Base-by-base conservation (phyloP, 345 rosid species). In the Brassica cretica region DNA sequence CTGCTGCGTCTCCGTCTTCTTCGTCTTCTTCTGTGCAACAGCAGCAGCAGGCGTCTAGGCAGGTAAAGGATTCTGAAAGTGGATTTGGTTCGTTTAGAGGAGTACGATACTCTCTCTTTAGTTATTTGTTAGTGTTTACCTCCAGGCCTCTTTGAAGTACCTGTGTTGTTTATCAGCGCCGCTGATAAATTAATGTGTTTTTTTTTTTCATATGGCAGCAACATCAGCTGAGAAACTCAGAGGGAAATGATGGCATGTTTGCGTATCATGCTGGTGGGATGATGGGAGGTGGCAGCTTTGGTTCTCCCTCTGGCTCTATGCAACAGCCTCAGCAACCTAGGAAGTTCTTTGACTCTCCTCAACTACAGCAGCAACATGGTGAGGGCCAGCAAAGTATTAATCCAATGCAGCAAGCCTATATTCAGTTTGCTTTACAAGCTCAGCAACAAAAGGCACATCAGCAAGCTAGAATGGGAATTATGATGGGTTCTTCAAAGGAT, bases 1-100 rank as follows among this genome's bases (percentile, higher is more conserved):
- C 98, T 12, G 97, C 97, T 25, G 94, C 98, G n/a, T 90, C 99
- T 64, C 94, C 99, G 10, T 83, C 99, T 46, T 95, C 99, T 5
- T 93, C 99, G 0, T 91, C 99, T 5, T 95, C 99, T 5, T 93
- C 98, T 21, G 97, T 89, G 51, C 92, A 93, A 15, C 87, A 89
- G 41, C 74, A 89, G 0, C 89, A 87, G 19, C 78, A 84, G 14
- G 89, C 86, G 78, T 83, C 93, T 76, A 86, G 92, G 77, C 98
- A 89, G 96, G 96, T 89, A 76, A 58, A 80, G 19, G 35, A 32
- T 79, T 82, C 10, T 58, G 5, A 32, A 19, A 53, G 5, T 53
- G n/a, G 30, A 39, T 11, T 39, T 12, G 2, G 14, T 64, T 15
- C 14, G 60, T 29, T 46, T 18, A 2, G 15, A 2, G 18, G 66